phyloP scores from a whole-genome alignment of 2,329 filamentous ascomycete species.

The Colletotrichum sp. region DNA sequence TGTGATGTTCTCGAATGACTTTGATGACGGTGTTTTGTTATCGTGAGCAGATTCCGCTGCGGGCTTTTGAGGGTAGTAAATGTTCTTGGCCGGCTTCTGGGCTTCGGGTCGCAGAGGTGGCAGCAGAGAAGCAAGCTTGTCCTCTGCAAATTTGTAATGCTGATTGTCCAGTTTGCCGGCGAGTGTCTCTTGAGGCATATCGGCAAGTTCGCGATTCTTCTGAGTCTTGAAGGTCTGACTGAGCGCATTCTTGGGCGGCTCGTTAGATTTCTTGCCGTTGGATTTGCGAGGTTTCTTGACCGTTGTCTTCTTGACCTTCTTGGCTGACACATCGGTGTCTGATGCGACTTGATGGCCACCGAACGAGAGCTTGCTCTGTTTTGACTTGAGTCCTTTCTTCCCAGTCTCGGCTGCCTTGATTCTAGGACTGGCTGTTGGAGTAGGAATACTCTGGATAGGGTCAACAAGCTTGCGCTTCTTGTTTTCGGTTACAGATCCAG shows the following conservation, averaged over 20 bases:
- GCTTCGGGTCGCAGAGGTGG: slow-evolving; percentile 29
- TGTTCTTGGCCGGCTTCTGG: slow-evolving; percentile 21
- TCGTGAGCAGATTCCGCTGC: background rate
- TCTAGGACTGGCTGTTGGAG: slow-evolving; percentile 62
- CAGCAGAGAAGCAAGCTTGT: slow-evolving; percentile 21
- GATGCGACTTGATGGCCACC: slow-evolving; percentile 20
- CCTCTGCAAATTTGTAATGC: slow-evolving; percentile 24
- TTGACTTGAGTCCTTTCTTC: slow-evolving; percentile 46
- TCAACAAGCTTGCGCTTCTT: slow-evolving; percentile 45
- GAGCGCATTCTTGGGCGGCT: slow-evolving; percentile 41
- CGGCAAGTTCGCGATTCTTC: slow-evolving; percentile 36
- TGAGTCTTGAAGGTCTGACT: slow-evolving; percentile 50
- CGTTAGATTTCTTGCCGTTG: slow-evolving; percentile 38
- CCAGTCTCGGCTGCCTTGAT: slow-evolving; percentile 43
- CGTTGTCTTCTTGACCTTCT: slow-evolving; percentile 28
- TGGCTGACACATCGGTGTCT: slow-evolving; percentile 26
- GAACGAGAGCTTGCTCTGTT: slow-evolving; percentile 59
- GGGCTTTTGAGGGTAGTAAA: slow-evolving; percentile 15
- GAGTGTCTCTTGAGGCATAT: slow-evolving; percentile 30
- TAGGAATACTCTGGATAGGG: slow-evolving; percentile 57
- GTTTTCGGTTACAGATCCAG: slow-evolving; percentile 36
- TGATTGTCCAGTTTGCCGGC: slow-evolving; percentile 23
- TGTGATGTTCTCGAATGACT: background rate
- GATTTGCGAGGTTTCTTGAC: slow-evolving; percentile 37
- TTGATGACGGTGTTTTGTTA: background rate